Base-by-base conservation (phyloP, 148 eudicot genomes). In the Arbutus unedo region DNA sequence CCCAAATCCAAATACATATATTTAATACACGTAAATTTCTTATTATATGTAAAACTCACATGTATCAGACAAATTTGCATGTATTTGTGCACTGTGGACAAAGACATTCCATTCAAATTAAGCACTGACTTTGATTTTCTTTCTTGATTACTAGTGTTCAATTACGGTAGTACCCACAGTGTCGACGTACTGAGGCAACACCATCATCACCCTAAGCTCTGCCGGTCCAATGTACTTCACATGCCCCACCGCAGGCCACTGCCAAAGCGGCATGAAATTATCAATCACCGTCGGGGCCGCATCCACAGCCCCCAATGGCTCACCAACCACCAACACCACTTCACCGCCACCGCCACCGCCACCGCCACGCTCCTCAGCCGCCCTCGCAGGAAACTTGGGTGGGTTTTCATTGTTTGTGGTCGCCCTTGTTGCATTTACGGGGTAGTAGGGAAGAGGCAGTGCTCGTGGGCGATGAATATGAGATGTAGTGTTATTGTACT, bases 381-480 rank as follows among this genome's bases (percentile, higher is more conserved):
- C 67, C 67, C 7, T 31, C 31, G 8, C 67, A 0, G 67, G 31
- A 59, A 59, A 19, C 23, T 67, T 78, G 8, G 73, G 81, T 53
- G 67, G 77, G 48, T 13, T 86, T 3, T 73, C 78, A 4, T 43
- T 81, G 59, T 85, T 83, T 45, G 49, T 86, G 19, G 86, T 72
- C 54, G 79, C 79, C 13, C 4, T 84, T 18, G 4, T 82, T 67
- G 83, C 45, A 50, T 78, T 60, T 10, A 84, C 77, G 88, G 79
- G 84, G 38, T 31, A 31, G 84, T 90, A 88, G 90, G 88, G 67
- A 79, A 88, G 90, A 86, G 90, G 90, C 90, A 87, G 91, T 86
- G 90, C 90, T 14, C 31, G 79, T 41, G 5, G 79, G 19, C 6
- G 67, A 0, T n/a, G n/a, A 55, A 53, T 15, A 3, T 76, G 21